Conservation (phyloP, 2,329 filamentous ascomycete species). For the Penicillium aurantiogriseum region DNA sequence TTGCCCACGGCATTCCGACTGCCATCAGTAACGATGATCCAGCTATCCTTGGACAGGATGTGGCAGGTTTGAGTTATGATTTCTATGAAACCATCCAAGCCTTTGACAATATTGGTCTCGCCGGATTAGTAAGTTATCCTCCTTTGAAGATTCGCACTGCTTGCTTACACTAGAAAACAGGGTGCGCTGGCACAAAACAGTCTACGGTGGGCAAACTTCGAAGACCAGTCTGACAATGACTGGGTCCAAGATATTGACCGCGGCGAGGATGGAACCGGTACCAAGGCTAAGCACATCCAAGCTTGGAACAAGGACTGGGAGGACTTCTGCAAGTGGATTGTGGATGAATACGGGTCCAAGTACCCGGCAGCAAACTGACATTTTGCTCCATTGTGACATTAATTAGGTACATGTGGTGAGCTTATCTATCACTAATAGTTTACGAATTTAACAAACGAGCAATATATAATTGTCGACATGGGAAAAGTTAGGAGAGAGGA, state of each 20-base stretch:
- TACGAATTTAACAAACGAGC: not conserved
- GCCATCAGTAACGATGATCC: conserved; percentile 87
- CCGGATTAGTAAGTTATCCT: not conserved
- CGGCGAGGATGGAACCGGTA: conserved; percentile 65
- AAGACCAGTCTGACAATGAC: conserved; percentile 67
- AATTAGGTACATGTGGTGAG: not conserved
- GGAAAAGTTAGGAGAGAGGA: too few species aligned
- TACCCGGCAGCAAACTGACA: not conserved
- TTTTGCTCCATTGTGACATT: not conserved
- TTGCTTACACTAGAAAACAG: conserved; percentile 1
- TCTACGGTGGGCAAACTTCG: conserved; percentile 79
- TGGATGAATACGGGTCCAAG: conserved; percentile 35
- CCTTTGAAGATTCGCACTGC: not conserved
- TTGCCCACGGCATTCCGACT: conserved; percentile 78
- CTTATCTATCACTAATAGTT: not conserved
- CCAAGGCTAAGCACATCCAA: conserved; percentile 68
- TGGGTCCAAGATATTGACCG: conserved; percentile 73
- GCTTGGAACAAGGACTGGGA: conserved; percentile 82
- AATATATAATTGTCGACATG: not conserved
- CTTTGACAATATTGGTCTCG: conserved; percentile 72
- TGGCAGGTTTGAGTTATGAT: conserved; percentile 79
- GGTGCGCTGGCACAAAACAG: conserved; percentile 77
- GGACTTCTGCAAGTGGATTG: conserved; percentile 82
- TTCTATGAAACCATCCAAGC: conserved; percentile 91
- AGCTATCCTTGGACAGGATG: conserved; percentile 79